Percentiles rank a stretch among this genome's conserved stretches.
Evolutionary conservation across 371 early-diverging fungal species (phyloP).

Genomic region (Mucor saturninus): DNA sequence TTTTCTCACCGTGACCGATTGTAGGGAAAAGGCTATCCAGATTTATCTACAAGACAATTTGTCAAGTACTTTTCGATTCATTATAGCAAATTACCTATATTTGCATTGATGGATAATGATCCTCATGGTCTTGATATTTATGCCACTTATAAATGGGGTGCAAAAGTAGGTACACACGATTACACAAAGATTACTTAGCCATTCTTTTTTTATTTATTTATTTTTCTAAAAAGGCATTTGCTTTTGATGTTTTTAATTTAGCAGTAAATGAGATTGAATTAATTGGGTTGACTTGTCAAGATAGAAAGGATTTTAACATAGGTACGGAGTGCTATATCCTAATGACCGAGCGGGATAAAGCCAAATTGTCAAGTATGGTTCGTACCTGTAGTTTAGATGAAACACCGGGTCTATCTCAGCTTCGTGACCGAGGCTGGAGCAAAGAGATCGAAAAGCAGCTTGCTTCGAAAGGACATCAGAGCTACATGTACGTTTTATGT

Average conservation of each 20-base stretch:
- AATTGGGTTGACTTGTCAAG: slow-evolving; percentile 40
- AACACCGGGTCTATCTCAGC: slow-evolving; percentile 24
- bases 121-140: slow-evolving; percentile 57
- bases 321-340: slow-evolving; percentile 22
- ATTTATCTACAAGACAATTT: slow-evolving; percentile 49
- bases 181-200: no score
- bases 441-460: slow-evolving; percentile 12
- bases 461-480: slow-evolving; percentile 15
- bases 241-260: slow-evolving; percentile 44
- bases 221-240: slow-evolving; percentile 26
- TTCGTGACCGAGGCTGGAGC: slow-evolving; percentile 23
- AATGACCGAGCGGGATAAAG: slow-evolving; percentile 34
- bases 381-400: slow-evolving; percentile 13
- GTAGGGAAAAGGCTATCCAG: slow-evolving; percentile 54
- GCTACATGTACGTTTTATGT: slow-evolving; percentile 14
- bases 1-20: background rate
- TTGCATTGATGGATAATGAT: slow-evolving; percentile 51
- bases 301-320: slow-evolving; percentile 33
- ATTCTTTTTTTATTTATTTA: background rate
- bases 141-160: slow-evolving; percentile 56
- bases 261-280: slow-evolving; percentile 37
- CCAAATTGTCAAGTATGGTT: slow-evolving; percentile 17
- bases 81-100: slow-evolving; percentile 27
- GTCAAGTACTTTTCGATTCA: slow-evolving; percentile 36
- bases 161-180: slow-evolving; percentile 26